These are phyloP conservation scores for Podaxis rugospora DNA, from an alignment of 768 basidiomycete genomes.

Conservation along the genomic window DNA sequence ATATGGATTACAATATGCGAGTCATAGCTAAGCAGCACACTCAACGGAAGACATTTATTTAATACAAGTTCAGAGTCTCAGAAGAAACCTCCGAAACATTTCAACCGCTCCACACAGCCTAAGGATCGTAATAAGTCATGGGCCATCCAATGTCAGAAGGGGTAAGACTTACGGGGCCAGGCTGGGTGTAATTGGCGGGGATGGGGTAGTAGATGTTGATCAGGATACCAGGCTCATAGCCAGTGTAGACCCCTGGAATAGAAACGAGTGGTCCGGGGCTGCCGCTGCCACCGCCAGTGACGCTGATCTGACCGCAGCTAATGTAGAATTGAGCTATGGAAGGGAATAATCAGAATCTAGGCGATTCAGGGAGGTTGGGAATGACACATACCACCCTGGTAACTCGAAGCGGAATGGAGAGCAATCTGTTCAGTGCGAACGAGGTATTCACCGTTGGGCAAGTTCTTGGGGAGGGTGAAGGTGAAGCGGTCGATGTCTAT, in stretches of 20 bases:
- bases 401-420: not conserved
- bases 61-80: not conserved
- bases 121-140: not conserved
- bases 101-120: conserved; percentile 18
- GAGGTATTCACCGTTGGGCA: conserved; percentile 7
- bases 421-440: conserved; percentile 9
- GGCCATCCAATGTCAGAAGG: not conserved
- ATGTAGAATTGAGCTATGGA: conserved; percentile 26
- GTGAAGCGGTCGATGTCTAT: conserved; percentile 2
- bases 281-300: conserved; percentile 27
- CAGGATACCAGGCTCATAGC: conserved; percentile 13
- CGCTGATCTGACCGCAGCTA: conserved; percentile 33
- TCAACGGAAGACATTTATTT: not conserved
- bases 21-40: not conserved
- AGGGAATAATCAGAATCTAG: not conserved
- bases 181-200: conserved; percentile 15
- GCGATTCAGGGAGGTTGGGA: not conserved
- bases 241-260: conserved; percentile 25
- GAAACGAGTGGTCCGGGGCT: conserved; percentile 21
- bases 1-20: not conserved
- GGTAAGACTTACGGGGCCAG: conserved; percentile 14
- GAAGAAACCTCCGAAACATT: not conserved
- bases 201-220: conserved; percentile 15
- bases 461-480: not conserved
- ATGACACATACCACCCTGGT: not conserved